Evolutionary conservation across 2,329 filamentous ascomycete species (phyloP), one percentile per base, ranked within the genome.

Genomic region (Botrytis sinoallii): DNA sequence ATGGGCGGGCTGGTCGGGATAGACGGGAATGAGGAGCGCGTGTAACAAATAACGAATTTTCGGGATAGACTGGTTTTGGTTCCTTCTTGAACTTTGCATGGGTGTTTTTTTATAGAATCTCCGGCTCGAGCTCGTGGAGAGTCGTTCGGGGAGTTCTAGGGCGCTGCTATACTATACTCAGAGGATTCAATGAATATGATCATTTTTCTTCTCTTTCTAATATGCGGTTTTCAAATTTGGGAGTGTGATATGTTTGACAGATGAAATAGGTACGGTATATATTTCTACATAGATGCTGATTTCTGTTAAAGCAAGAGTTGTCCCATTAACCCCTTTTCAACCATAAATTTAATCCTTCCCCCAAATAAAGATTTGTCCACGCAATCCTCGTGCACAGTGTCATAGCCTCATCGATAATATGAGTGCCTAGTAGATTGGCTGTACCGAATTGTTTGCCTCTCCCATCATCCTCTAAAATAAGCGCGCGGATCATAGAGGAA

Each of bases 51-150:
- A 70, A 70, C 68, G 66, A 69, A 42, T 57, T 57, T 69, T 57
- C 66, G 66, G 66, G 66, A 69, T 69, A 69, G 66, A 69, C 48
- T 69, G 66, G 66, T 57, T 57, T 68, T 52, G 66, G 55, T 57
- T 57, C 48, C 40, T 42, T 38, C 55, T 68, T 20, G 38, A 68
- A 42, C 48, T 68, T 38, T 68, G 57, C 42, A 20, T 22, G 32
- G 73, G 55, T 48, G 59, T 44, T 68, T 73, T 74, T 73, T 75
- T 76, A 76, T 77, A 76, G 75, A 78, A 74, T 68, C 59, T 69
- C 66, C 48, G 48, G 65, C 65, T 55, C 46, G 66, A 68, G 66
- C 66, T 57, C 66, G 38, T 57, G 66, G 66, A 20, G 65, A 63
- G 68, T 70, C 59, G 46, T 48, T 71, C 68, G 48, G 68, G 66